Percentiles rank a stretch among this genome's conserved stretches.
phyloP scores from a whole-genome alignment of 805 yeast species.

The Candida xyloterini region DNA sequence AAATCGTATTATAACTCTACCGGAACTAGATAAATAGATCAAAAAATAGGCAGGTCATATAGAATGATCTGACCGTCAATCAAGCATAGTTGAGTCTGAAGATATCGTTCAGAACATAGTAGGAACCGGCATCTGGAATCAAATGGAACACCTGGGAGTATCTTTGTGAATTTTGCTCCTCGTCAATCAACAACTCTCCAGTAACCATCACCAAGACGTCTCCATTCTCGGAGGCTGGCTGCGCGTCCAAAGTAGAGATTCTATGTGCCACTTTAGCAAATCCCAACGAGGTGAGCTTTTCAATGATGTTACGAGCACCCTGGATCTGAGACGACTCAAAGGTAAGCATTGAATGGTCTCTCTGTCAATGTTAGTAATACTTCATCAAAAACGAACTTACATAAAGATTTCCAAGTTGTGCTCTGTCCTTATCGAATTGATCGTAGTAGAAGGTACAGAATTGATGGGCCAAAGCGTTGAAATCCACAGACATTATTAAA shows the following conservation, averaged over 20 bases:
- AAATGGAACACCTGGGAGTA: slow-evolving; percentile 97
- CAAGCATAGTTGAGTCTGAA: slow-evolving; percentile 89
- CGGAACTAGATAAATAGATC: background rate
- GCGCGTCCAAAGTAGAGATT: slow-evolving; percentile 94
- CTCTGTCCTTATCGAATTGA: slow-evolving; percentile 90
- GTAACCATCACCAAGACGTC: slow-evolving; percentile 97
- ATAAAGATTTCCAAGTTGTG: slow-evolving; percentile 89
- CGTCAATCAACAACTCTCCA: slow-evolving; percentile 90
- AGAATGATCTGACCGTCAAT: background rate
- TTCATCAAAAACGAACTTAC: slow-evolving; percentile 33
- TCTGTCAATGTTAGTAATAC: slow-evolving; percentile 34
- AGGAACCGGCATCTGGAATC: slow-evolving; percentile 87
- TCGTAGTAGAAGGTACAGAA: slow-evolving; percentile 94
- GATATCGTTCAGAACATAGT: slow-evolving; percentile 93
- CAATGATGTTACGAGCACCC: slow-evolving; percentile 91
- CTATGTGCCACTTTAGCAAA: slow-evolving; percentile 92
- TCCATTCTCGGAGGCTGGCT: slow-evolving; percentile 90
- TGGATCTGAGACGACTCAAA: slow-evolving; percentile 93
- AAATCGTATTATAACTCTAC: background rate
- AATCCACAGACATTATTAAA: slow-evolving; percentile 33
- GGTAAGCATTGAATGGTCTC: slow-evolving; percentile 96
- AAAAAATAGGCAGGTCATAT: background rate
- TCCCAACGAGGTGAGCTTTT: slow-evolving; percentile 84
- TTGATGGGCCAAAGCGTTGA: slow-evolving; percentile 49
- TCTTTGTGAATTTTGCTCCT: slow-evolving; percentile 92